A percentile compares a stretch with the other conserved stretches of the same genome.
Evolutionary conservation across 495 filamentous ascomycete species (phyloP).

Genomic region (Recurvomyces mirabilis): DNA sequence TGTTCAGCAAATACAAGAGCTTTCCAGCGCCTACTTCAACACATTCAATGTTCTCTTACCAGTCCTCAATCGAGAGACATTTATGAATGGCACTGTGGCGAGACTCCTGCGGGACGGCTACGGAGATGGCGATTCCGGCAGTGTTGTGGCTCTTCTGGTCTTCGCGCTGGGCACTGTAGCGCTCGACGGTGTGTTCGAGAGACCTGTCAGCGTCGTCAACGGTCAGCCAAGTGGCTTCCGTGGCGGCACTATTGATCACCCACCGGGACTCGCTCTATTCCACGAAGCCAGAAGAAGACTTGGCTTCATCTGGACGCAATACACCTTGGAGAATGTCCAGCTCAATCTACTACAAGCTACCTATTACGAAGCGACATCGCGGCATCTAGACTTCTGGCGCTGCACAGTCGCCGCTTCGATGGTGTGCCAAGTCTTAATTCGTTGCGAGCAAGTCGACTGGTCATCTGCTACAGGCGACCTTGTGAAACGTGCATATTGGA

Average conservation of each 20-base stretch:
- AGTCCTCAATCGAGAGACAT: slow-evolving; percentile 43
- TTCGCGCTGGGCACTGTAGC: slow-evolving; percentile 47
- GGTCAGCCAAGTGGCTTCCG: slow-evolving; percentile 42
- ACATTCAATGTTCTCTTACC: slow-evolving; percentile 46
- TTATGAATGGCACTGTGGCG: slow-evolving; percentile 37
- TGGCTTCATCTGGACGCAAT: slow-evolving; percentile 45
- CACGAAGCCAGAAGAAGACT: slow-evolving; percentile 49
- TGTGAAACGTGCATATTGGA: slow-evolving; percentile 47
- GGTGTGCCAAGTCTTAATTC: slow-evolving; percentile 42
- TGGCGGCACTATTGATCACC: slow-evolving; percentile 37
- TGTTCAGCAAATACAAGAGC: slow-evolving; percentile 39
- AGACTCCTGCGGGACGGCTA: slow-evolving; percentile 39
- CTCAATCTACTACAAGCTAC: slow-evolving; percentile 37
- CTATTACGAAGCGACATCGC: slow-evolving; percentile 16
- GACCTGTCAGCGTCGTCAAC: slow-evolving; percentile 33
- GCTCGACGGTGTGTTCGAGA: slow-evolving; percentile 37
- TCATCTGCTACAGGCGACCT: slow-evolving; percentile 38
- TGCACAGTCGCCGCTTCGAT: slow-evolving; percentile 41
- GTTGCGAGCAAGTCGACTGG: slow-evolving; percentile 40
- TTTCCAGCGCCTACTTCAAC: slow-evolving; percentile 44
- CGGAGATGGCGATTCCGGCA: slow-evolving; percentile 34
- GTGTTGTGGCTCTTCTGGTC: slow-evolving; percentile 44
- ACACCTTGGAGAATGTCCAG: slow-evolving; percentile 47
- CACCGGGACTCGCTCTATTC: slow-evolving; percentile 47
- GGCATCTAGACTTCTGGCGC: slow-evolving; percentile 46